Evolutionary conservation across 805 yeast genomes (phyloP), one percentile per base, ranked within the genome.

Genomic region (Candida manassasensis): DNA sequence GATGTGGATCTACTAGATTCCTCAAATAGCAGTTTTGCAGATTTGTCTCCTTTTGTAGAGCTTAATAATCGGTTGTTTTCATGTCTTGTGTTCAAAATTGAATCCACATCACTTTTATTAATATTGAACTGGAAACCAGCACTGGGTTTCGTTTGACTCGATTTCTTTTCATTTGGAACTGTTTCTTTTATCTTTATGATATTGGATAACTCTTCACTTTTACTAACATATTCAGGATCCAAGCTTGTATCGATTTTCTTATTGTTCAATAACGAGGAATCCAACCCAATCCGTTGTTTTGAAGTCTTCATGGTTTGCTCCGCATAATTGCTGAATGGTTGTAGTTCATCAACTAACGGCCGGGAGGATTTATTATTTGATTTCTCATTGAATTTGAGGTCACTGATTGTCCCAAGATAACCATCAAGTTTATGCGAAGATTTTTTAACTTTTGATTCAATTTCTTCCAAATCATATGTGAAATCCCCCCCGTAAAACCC

Each of bases 401-500:
- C 51, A 18, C 47, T 46, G 2, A 67, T 44, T 3, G 41, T 34
- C 1, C 69, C 71, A 37, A 67, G 54, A 35, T 61, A 60, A 0
- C 71, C 69, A 24, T 45, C 43, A 22, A 61, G 43, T 28, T 49
- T 47, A 19, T 45, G 43, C 16, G 40, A 19, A 15, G 29, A 18
- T 7, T 15, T 32, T 7, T 22, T 10, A 12, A 35, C 28, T 9
- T 36, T 42, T 2, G 30, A 21, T n/a, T 41, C 35, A 9, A 39
- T 39, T 4, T 38, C 35, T 14, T 49, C 49, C 12, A 42, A 29
- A 28, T 67, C 71, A 36, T 67, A 67, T 14, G 43, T 38, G 35
- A 66, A 62, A 19, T 63, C 65, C 3, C 70, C 67, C 1, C 54
- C 53, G 35, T 60, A 61, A 12, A 50, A 49, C 1, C 65, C 59